Evolutionary conservation across 495 filamentous ascomycete species (phyloP), one percentile per base, ranked within the genome.

Genomic region (Cercophora sp.): DNA sequence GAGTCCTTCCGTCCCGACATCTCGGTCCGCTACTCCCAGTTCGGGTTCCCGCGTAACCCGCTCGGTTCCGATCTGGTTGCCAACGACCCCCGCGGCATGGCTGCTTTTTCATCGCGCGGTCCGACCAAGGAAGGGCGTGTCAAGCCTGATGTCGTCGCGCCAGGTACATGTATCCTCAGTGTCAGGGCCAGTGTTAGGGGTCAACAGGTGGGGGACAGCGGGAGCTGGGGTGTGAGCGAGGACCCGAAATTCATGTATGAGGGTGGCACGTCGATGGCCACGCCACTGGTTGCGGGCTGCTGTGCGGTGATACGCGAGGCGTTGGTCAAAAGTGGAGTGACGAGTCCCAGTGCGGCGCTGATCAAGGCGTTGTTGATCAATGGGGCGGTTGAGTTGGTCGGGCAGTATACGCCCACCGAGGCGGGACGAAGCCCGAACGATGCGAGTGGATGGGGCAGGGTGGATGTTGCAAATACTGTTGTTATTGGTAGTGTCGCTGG

Each of bases 101-200:
- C 49, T 3, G 49, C 37, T 1, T 52, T 41, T 15, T 20, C n/a
- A 3, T 31, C 11, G 8, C 49, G 49, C 19, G 49, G 49, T 2
- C 49, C 49, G 49, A 43, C 36, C 24, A 6, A 13, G 3, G 36
- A 52, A 11, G 23, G 26, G 15, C 36, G 49, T 18, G 23, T 52
- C 49, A 52, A 52, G 49, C 49, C 49, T 39, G 49, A 52, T 23
- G 26, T 52, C 3, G 49, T 52, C 6, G 49, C 49, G 3, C 49
- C 49, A 18, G 49, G 49, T 8, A 39, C 48, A 3, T 40, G 19
- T 24, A 50, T 50, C 20, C 23, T 50, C 3, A 19, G 13, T 5
- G 35, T 18, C 8, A 8, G 5, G 29, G 13, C 29, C 15, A 22
- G 11, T 13, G 32, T 36, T 16, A 8, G 19, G 16, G n/a, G n/a